Conservation (phyloP, 1,284 basidiomycete species). For the Trametes versicolor region DNA sequence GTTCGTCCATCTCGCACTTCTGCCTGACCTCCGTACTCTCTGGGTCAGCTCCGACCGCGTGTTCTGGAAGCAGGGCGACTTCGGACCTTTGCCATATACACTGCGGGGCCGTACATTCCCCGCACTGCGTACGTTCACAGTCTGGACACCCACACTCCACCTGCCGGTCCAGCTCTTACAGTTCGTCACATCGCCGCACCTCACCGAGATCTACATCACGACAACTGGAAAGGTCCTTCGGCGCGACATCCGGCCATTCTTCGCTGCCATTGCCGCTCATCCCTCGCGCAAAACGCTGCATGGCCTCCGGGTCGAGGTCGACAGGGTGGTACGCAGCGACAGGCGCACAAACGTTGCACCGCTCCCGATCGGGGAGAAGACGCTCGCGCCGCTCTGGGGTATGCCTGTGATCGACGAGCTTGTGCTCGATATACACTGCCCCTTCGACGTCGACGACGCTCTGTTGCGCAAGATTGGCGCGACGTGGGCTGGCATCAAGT, state of each 20-base stretch:
- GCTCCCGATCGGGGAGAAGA: too few relatives aligned
- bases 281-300: background rate
- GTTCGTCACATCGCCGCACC: background rate
- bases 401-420: too few relatives aligned
- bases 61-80: background rate
- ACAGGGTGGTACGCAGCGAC: background rate
- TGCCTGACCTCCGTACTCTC: background rate
- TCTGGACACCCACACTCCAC: background rate
- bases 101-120: background rate
- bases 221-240: background rate
- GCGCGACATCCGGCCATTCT: background rate
- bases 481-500: background rate
- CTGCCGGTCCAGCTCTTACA: background rate
- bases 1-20: background rate
- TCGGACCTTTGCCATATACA: background rate
- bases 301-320: background rate
- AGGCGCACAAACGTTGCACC: too few relatives aligned
- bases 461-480: background rate
- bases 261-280: background rate
- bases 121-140: background rate
- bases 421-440: background rate
- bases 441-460: background rate
- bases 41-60: background rate
- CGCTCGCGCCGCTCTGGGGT: too few relatives aligned
- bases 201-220: background rate